Conservation (phyloP, 2,329 filamentous ascomycete species). For the Bertia moriformis region DNA sequence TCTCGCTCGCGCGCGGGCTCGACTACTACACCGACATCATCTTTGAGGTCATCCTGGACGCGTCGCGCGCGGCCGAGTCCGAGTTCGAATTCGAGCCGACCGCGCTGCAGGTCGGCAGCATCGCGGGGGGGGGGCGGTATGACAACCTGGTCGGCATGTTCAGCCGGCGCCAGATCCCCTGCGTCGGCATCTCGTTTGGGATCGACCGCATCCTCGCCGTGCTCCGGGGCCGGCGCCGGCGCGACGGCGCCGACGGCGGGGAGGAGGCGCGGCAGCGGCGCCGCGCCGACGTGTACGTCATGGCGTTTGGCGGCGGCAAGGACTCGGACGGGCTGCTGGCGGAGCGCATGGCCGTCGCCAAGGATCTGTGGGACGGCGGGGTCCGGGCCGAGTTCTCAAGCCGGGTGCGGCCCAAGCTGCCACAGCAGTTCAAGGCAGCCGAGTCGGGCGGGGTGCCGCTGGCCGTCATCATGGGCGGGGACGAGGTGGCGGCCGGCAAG, state of each 20-base stretch:
- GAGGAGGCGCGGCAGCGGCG: constrained; percentile 45
- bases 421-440: constrained; percentile 79
- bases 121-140: constrained; percentile 81
- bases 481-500: constrained; percentile 70
- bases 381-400: constrained; percentile 82
- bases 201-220: constrained; percentile 93
- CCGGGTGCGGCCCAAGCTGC: constrained; percentile 81
- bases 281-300: constrained; percentile 81
- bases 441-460: constrained; percentile 69
- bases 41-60: neutral
- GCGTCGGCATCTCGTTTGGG: constrained; percentile 81
- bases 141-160: constrained; percentile 94
- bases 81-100: constrained; percentile 71
- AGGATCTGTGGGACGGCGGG: constrained; percentile 69
- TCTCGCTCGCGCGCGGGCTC: constrained; percentile 78
- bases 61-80: constrained; percentile 19
- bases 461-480: constrained; percentile 78
- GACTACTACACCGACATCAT: constrained; percentile 54
- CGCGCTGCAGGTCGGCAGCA: constrained; percentile 66
- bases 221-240: constrained; percentile 61
- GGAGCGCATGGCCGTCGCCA: constrained; percentile 70
- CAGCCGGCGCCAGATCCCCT: constrained; percentile 65
- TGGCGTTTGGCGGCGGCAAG: constrained; percentile 78
- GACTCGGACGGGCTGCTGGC: constrained; percentile 66
- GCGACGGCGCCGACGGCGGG: no score